Percentiles rank a stretch among this genome's conserved stretches.
These are phyloP conservation scores for Ilex paraguariensis DNA, from an alignment of 305 asterid species.

Conservation along the genomic window DNA sequence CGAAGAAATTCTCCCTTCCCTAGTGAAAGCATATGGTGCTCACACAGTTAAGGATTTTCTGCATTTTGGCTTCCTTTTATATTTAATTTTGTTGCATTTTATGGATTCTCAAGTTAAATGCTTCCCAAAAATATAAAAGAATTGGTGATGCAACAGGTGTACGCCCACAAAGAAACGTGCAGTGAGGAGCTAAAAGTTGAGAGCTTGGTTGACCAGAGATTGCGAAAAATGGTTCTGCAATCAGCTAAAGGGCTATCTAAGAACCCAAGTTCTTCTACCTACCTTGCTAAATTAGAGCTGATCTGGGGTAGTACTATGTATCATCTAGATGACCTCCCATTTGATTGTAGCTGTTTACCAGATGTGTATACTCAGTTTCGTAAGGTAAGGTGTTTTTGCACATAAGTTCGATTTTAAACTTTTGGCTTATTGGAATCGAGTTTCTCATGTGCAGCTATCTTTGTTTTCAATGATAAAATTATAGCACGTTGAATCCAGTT, in stretches of 20 bases:
- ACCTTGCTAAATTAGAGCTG: conserved; percentile 45
- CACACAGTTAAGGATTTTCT: conserved; percentile 61
- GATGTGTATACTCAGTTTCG: conserved; percentile 93
- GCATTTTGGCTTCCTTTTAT: conserved; percentile 2
- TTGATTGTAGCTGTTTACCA: conserved; percentile 55
- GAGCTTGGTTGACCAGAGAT: conserved; percentile 47
- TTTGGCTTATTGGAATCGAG: conserved; percentile 8
- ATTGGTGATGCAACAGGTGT: conserved; percentile 43
- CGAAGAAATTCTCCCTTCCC: conserved; percentile 73
- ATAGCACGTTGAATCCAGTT: conserved; percentile 78
- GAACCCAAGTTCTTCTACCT: conserved; percentile 18
- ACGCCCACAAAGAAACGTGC: conserved; percentile 95
- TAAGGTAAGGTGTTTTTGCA: conserved; percentile 41
- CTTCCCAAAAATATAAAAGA: neutral
- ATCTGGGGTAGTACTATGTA: conserved; percentile 87
- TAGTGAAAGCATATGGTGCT: conserved; percentile 60
- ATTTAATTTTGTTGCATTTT: conserved; percentile 5
- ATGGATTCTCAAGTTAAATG: conserved; percentile 5
- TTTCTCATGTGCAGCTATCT: conserved; percentile 8
- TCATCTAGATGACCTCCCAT: conserved; percentile 86
- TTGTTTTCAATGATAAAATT: conserved; percentile 20
- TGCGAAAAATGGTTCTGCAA: conserved; percentile 23
- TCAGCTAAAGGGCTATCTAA: conserved; percentile 27
- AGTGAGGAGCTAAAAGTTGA: conserved; percentile 90
- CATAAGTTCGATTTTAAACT: conserved; percentile 5